Base-by-base conservation (phyloP, 1,284 basidiomycete genomes). In the Microbotryum violaceum region DNA sequence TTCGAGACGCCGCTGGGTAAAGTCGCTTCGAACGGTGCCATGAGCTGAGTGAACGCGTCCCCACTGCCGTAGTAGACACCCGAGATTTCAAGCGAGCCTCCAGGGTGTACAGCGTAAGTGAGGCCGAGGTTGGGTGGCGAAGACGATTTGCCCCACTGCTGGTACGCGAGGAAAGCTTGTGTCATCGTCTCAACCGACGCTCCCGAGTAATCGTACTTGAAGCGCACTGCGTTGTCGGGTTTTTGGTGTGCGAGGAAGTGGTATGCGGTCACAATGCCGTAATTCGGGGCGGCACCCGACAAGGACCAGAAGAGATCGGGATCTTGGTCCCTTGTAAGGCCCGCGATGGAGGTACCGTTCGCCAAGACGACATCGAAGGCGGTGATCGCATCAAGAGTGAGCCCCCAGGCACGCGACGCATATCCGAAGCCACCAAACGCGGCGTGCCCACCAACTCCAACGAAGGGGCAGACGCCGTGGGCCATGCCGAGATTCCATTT, bases 361-460 rank as follows among this genome's bases (percentile, higher is more conserved):
- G 75, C 70, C n/a, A 75, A 68, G 27, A 76, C 74, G 47, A 76
- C 65, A 54, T 76, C 73, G 33, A 72, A 70, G 56, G 67, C 64
- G 42, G 72, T 57, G 49, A 76, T 65, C n/a, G 59, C 65, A 63
- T 76, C 75, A 23, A 71, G 61, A 23, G 71, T 66, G 48, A 76
- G 65, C 25, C 75, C 75, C 73, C 74, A 75, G 31, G 69, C 64
- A 20, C 74, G 49, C 5, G 70, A 70, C 49, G 71, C 70, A 12
- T 71, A 48, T 3, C 71, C 71, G 49, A 66, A 52, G 6, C 67
- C 66, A 50, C 62, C 45, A n/a, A 71, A 76, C 18, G 71, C 67
- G 10, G 71, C 71, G 49, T 76, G 74, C 1, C 70, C 70, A 4
- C 74, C 73, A 7, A 72, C 66, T 9, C 75, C 75, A 31, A 77